Evolutionary conservation across 169 alveolate genomes (phyloP), one percentile per base, ranked within the genome.

Genomic region (Plasmodium knowlesi): DNA sequence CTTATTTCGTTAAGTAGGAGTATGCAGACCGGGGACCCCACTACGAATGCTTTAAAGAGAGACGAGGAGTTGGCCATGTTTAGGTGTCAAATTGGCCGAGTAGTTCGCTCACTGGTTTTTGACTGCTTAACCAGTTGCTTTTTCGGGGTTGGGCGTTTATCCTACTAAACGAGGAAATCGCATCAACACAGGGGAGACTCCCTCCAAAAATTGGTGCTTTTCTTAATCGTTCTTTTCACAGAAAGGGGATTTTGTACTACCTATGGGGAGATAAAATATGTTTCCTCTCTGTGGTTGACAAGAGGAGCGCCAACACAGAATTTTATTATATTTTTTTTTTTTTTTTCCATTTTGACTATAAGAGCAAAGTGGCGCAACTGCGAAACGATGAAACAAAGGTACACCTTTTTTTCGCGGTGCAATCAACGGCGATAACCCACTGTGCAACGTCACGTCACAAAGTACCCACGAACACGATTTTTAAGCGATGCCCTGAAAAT

Each of bases 1-100:
- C 25, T 90, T 19, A 90, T 43, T 82, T 90, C 95, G n/a, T 41
- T 81, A 72, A 90, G 74, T 70, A 90, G 76, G 32, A 90, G 73
- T 30, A 67, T 34, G 14, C 90, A 70, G 5, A 90, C 16, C 9
- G 95, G 95, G 19, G 92, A 70, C 28, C 85, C 95, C 1, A 57
- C 72, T 32, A 90, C 34, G 39, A 90, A 61, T 3, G 79, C 41
- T 82, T 82, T 90, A 46, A 90, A 81, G 25, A 90, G 57, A 6
- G 34, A 14, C 14, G 85, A 78, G 5, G 67, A 28, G 70, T 53
- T 86, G 6, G 84, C 71, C 93, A 86, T 86, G 67, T 73, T 74
- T 50, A n/a, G 61, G 22, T 8, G 61, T 50, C 22, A 12, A 50
- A 22, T 50, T 50, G 61, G 61, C 61, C 12, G 22, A 5, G 41